Evolutionary conservation across 805 yeast genomes (phyloP).

Genomic region (Teunomyces pallodes): DNA sequence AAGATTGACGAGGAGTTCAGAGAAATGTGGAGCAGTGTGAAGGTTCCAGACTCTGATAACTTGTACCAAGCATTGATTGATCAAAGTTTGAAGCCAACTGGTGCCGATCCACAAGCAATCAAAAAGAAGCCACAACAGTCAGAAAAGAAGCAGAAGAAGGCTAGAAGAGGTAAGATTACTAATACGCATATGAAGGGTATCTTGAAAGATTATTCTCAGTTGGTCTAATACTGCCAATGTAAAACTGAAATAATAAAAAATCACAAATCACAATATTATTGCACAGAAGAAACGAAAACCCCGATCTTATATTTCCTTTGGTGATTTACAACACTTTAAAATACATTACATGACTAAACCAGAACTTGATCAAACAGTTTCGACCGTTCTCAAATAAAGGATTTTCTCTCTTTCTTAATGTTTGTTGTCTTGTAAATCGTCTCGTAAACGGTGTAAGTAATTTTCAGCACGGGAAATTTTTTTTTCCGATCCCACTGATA

Average conservation of each 20-base stretch:
- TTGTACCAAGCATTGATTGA: slow-evolving; percentile 75
- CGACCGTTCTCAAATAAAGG: too few relatives aligned
- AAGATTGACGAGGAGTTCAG: slow-evolving; percentile 79
- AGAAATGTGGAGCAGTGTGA: slow-evolving; percentile 73
- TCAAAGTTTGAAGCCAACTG: slow-evolving; percentile 92
- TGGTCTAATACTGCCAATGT: slow-evolving; percentile 20
- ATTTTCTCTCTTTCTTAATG: too few relatives aligned
- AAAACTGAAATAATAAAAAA: background rate
- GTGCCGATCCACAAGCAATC: slow-evolving; percentile 94
- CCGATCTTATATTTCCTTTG: background rate
- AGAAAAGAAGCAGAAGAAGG: slow-evolving; percentile 82
- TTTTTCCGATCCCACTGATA: background rate
- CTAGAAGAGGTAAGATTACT: slow-evolving; percentile 90
- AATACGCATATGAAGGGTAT: slow-evolving; percentile 97
- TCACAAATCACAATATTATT: background rate
- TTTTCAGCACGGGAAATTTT: slow-evolving; percentile 2
- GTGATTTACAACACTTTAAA: background rate
- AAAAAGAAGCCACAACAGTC: slow-evolving; percentile 58
- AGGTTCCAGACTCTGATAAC: slow-evolving; percentile 78
- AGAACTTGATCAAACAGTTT: background rate
- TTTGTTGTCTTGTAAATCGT: background rate
- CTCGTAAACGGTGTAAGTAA: background rate
- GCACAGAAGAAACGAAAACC: background rate
- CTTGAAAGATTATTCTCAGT: slow-evolving; percentile 72
- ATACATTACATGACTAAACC: background rate